phyloP scores from a whole-genome alignment of 2,329 filamentous ascomycete species.

The Pestalotiopsis sp. region DNA sequence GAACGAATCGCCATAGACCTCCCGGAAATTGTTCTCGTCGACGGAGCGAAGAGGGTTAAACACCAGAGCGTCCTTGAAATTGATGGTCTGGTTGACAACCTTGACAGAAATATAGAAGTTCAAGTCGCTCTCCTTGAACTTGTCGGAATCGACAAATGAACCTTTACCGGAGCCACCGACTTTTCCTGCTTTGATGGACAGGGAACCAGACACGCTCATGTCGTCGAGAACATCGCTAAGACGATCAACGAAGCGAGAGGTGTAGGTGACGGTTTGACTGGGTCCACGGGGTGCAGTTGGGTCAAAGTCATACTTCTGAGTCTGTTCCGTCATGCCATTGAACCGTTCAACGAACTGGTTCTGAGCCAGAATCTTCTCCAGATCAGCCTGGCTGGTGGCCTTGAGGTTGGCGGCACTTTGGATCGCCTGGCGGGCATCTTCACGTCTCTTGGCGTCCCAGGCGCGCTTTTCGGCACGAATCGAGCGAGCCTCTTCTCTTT shows the following conservation, averaged over 20 bases:
- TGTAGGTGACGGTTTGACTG: conserved; percentile 12
- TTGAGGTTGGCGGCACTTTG: background rate
- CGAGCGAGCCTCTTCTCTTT: background rate
- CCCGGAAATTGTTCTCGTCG: background rate
- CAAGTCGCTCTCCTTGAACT: conserved; percentile 6
- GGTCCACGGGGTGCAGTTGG: background rate
- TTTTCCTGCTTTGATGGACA: conserved; percentile 6
- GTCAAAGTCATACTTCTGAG: background rate
- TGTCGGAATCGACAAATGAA: background rate
- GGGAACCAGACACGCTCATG: conserved; percentile 4
- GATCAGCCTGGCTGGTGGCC: background rate
- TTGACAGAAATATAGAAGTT: conserved; percentile 3
- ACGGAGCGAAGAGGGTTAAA: background rate
- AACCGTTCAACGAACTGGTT: background rate
- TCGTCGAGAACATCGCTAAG: conserved; percentile 1
- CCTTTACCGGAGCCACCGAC: background rate
- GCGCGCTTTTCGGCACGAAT: background rate
- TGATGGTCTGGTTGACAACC: conserved; percentile 12
- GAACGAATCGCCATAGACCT: conserved; percentile 9
- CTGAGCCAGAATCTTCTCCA: background rate
- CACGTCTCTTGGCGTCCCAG: background rate
- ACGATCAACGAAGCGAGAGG: conserved; percentile 3
- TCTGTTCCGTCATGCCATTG: background rate
- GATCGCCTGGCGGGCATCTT: background rate
- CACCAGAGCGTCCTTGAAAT: conserved; percentile 6